Evolutionary conservation across 2,329 filamentous ascomycete species (phyloP).

Genomic region (Neopestalotiopsis sp.): DNA sequence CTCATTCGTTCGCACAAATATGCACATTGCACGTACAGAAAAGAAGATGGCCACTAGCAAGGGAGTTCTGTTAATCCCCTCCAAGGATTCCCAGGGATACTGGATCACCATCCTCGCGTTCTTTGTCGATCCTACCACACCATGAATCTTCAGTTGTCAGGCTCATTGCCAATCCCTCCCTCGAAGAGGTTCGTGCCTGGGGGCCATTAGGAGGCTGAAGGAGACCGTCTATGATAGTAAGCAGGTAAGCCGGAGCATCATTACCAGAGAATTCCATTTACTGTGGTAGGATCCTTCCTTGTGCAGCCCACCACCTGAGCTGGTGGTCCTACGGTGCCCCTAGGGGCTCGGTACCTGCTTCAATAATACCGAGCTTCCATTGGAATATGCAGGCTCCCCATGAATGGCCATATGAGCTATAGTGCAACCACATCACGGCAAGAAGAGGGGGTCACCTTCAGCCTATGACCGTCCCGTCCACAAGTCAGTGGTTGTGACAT

Average conservation of each 20-base stretch:
- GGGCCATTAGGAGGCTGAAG: slow-evolving; percentile 29
- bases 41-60: not conserved
- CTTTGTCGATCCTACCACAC: slow-evolving; percentile 28
- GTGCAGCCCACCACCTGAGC: slow-evolving; percentile 14
- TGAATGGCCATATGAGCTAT: slow-evolving; percentile 14
- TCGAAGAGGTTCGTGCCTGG: slow-evolving; percentile 28
- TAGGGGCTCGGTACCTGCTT: slow-evolving; percentile 15
- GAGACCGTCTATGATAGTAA: slow-evolving; percentile 21
- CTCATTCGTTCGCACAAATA: slow-evolving; percentile 28
- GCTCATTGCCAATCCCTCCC: not conserved
- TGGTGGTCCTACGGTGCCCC: not conserved
- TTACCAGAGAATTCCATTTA: slow-evolving; percentile 21
- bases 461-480: not conserved
- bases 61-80: slow-evolving; percentile 22
- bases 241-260: slow-evolving; percentile 27
- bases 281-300: not conserved
- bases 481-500: not conserved
- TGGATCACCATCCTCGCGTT: slow-evolving; percentile 24
- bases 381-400: slow-evolving; percentile 4
- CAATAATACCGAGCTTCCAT: slow-evolving; percentile 1
- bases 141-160: slow-evolving; percentile 23
- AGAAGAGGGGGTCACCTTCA: not conserved
- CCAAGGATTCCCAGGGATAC: not conserved
- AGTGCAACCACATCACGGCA: slow-evolving; percentile 10
- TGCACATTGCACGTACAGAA: not conserved